Base-by-base conservation (phyloP, 768 basidiomycete genomes). In the Russula abietina region DNA sequence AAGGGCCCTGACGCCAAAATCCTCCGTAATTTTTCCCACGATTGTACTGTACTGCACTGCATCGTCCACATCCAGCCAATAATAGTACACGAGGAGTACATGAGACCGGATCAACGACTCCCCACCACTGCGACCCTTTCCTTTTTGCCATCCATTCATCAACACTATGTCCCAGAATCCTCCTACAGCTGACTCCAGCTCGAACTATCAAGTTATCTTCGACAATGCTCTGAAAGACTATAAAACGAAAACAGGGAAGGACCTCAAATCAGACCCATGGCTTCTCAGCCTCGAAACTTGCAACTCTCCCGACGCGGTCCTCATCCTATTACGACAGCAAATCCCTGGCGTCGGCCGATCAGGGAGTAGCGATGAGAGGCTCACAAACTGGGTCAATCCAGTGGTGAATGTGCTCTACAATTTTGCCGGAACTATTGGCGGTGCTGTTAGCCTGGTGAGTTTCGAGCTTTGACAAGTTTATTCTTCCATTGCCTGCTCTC, bases 371-470 rank as follows among this genome's bases (percentile, higher is more conserved):
- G 14, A 36, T 26, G 24, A 52, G 1, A 57, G 16, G 19, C 24
- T 61, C 17, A 49, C 61, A 36, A 62, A n/a, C 2, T 57, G 49
- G 61, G 30, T 57, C 1, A 8, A 30, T 55, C 48, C 61, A 0
- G 56, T 32, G 1, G 16, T 62, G 0, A 46, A 57, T 0, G 56
- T 57, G 14, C 32, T 62, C 12, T 36, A 33, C 17, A 14, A n/a
- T 1, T 51, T 62, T 12, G 45, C 53, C 0, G 1, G 24, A 3
- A 62, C 49, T 1, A 10, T 62, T 19, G 26, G 49, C 5, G 39
- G 2, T 0, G 55, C 16, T 3, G 26, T 57, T 6, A 28, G 32
- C 24, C 9, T 61, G 8, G 60, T 61, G n/a, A 39, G 53, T 33
- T 16, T 30, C 30, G 4, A 39, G 53, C 22, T 16, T 30, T 19